A percentile compares a stretch with the other conserved stretches of the same genome.
These are phyloP conservation scores for Cornus controversa DNA, from an alignment of 148 eudicot species.

Conservation along the genomic window DNA sequence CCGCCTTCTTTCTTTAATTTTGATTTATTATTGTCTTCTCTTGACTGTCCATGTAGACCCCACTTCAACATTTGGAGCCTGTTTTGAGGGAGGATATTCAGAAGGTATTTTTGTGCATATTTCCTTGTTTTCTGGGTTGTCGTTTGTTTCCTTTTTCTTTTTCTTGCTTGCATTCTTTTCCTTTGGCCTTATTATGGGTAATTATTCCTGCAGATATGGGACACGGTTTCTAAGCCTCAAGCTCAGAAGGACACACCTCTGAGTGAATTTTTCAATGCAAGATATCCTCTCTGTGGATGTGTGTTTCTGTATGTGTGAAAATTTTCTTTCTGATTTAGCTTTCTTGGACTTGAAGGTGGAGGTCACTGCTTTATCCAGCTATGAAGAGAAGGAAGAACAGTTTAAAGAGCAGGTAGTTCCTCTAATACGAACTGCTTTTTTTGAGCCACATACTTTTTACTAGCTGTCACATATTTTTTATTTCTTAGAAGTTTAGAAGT, in stretches of 20 bases:
- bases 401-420: conserved; percentile 35
- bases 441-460: neutral
- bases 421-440: neutral
- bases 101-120: conserved; percentile 27
- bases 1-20: neutral
- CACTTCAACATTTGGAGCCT: conserved; percentile 37
- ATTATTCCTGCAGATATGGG: conserved; percentile 32
- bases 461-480: neutral
- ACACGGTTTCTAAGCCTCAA: conserved; percentile 33
- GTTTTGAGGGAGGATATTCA: conserved; percentile 42
- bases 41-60: conserved; percentile 28
- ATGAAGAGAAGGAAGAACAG: conserved; percentile 36
- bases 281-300: conserved; percentile 5
- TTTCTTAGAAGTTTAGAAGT: neutral
- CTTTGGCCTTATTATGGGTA: neutral
- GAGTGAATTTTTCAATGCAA: conserved; percentile 41
- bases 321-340: neutral
- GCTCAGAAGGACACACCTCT: conserved; percentile 36
- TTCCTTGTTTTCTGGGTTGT: neutral
- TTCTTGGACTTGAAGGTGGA: conserved; percentile 25
- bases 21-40: conserved; percentile 20
- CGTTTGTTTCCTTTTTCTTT: neutral
- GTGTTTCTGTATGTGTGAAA: neutral
- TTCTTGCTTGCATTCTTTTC: neutral
- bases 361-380: conserved; percentile 35